Percentiles rank a stretch among this genome's conserved stretches.
phyloP scores from a whole-genome alignment of 352 stramenopile species.

The Lagenidium giganteum region DNA sequence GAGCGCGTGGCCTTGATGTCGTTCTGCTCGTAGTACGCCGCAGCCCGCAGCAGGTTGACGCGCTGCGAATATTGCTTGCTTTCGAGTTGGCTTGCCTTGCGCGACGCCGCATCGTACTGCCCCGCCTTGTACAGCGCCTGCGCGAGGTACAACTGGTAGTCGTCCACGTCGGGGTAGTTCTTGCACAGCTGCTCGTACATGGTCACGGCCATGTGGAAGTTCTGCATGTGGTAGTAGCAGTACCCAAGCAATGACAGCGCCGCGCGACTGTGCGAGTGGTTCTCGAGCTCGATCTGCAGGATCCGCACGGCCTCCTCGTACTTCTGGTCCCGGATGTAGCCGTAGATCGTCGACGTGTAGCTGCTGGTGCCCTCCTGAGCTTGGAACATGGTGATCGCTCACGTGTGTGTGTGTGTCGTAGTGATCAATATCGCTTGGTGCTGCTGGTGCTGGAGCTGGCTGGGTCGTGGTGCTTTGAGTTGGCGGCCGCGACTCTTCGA shows the following conservation, averaged over 20 bases:
- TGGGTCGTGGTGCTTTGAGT: too few species aligned
- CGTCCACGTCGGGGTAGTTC: constrained; percentile 91
- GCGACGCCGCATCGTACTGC: constrained; percentile 75
- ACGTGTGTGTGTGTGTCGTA: background rate
- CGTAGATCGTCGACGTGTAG: constrained; percentile 94
- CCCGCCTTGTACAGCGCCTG: constrained; percentile 93
- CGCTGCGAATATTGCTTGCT: constrained; percentile 86
- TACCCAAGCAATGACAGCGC: constrained; percentile 95
- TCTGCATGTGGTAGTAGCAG: constrained; percentile 96
- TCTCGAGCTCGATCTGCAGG: constrained; percentile 90
- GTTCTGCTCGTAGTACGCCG: constrained; percentile 96
- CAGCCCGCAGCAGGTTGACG: constrained; percentile 79
- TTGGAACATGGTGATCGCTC: constrained; percentile 47
- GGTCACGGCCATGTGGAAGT: constrained; percentile 86
- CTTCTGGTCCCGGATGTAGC: constrained; percentile 91
- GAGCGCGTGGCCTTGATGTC: constrained; percentile 88
- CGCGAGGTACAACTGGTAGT: constrained; percentile 95
- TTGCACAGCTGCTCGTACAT: constrained; percentile 95
- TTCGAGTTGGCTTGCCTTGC: constrained; percentile 78
- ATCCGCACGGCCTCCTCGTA: constrained; percentile 92
- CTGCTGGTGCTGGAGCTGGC: too few species aligned
- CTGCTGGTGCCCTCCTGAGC: constrained; percentile 59
- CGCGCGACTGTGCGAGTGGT: constrained; percentile 90
- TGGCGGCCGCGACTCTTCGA: too few species aligned
- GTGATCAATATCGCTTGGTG: too few species aligned